phyloP scores from a whole-genome alignment of 805 yeast species.

The Candida sonorensis region DNA sequence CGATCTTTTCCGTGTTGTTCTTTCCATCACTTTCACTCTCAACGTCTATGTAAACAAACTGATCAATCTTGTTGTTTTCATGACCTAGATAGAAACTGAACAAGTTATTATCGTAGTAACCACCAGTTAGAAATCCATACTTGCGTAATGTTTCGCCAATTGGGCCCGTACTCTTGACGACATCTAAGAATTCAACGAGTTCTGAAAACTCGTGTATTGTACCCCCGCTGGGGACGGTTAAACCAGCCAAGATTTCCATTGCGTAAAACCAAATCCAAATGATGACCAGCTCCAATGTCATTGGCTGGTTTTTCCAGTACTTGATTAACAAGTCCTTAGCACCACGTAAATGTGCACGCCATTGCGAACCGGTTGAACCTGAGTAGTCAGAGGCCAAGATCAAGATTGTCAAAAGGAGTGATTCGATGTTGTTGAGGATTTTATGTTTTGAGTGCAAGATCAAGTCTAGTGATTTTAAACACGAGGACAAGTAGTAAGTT shows the following conservation, averaged over 20 bases:
- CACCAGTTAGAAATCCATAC: constrained; percentile 26
- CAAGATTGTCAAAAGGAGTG: constrained; percentile 61
- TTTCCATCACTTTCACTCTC: too few species aligned
- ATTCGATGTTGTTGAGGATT: constrained; percentile 54
- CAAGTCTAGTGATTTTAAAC: constrained; percentile 54
- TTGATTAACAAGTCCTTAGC: constrained; percentile 58
- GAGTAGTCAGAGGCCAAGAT: constrained; percentile 62
- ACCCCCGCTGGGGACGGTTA: constrained; percentile 54
- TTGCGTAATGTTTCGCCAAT: constrained; percentile 18
- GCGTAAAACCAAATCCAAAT: constrained; percentile 53
- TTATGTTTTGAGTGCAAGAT: constrained; percentile 34
- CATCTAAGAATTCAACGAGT: constrained; percentile 30
- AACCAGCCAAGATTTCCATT: constrained; percentile 55
- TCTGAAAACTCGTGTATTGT: constrained; percentile 48
- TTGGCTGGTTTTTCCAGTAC: constrained; percentile 31
- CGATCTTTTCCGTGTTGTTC: neutral
- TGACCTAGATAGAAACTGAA: neutral
- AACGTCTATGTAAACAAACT: too few species aligned
- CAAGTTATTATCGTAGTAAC: constrained; percentile 7
- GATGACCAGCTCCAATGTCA: constrained; percentile 28
- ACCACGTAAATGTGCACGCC: constrained; percentile 65
- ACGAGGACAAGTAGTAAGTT: constrained; percentile 57
- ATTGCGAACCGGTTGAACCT: constrained; percentile 47
- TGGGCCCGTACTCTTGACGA: constrained; percentile 19
- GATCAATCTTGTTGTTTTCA: too few species aligned